Evolutionary conservation across 257 asterid genomes (phyloP).

Genomic region (Lantana camara): DNA sequence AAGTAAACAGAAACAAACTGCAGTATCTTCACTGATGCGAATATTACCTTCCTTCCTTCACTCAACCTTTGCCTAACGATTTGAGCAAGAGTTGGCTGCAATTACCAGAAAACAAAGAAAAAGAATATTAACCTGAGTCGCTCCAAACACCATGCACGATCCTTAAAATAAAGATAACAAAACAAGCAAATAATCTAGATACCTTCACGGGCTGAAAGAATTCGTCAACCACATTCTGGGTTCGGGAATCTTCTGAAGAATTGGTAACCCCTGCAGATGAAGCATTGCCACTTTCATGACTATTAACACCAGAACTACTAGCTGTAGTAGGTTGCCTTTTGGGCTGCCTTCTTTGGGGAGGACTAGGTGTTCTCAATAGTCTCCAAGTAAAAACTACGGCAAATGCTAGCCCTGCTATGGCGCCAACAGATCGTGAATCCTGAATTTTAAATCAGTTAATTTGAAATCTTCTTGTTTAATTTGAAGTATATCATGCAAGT

Average conservation of each 20-base stretch:
- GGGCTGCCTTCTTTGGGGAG: slow-evolving; percentile 64
- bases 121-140: slow-evolving; percentile 3
- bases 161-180: neutral
- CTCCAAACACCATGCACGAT: neutral
- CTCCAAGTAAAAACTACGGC: slow-evolving; percentile 88
- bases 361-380: slow-evolving; percentile 64
- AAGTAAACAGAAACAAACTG: slow-evolving; percentile 10
- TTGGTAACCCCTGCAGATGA: slow-evolving; percentile 40
- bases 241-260: slow-evolving; percentile 62
- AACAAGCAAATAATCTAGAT: neutral
- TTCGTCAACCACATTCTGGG: slow-evolving; percentile 83
- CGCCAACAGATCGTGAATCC: slow-evolving; percentile 83
- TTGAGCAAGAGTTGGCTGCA: slow-evolving; percentile 91
- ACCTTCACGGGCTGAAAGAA: slow-evolving; percentile 83
- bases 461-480: neutral
- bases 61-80: slow-evolving; percentile 82
- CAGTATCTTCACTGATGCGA: too few species aligned
- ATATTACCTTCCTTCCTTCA: slow-evolving; percentile 95
- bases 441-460: slow-evolving; percentile 28
- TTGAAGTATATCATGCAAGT: neutral
- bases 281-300: slow-evolving; percentile 40
- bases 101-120: neutral
- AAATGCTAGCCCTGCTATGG: slow-evolving; percentile 81
- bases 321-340: slow-evolving; percentile 59
- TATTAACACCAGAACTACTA: slow-evolving; percentile 54